Evolutionary conservation across 2,329 filamentous ascomycete species (phyloP), one percentile per base, ranked within the genome.

Genomic region (Lasiodiplodia gonubiensis): DNA sequence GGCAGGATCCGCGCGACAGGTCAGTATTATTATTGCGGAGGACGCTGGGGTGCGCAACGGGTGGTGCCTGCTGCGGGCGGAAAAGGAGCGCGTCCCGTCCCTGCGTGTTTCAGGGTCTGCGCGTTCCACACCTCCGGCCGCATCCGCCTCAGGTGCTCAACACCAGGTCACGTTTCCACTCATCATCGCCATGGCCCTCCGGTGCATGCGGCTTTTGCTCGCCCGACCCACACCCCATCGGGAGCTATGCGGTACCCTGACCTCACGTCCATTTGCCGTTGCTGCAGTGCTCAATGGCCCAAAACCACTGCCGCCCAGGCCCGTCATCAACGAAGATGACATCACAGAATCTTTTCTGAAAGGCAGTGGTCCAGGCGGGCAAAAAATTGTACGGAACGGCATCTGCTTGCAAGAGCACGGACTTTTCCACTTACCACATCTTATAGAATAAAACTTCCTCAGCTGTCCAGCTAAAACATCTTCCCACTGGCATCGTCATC

Each of bases 401-500:
- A 35, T 18, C 27, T 23, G 7, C 49, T 27, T 39, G 5, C 23
- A 12, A 10, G 12, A 12, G 2, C 30, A 33, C 30, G 7, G 7
- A 8, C 30, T 33, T 21, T n/a, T 11, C 21, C 30, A 37, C 48
- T 66, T 10, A 68, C 70, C 49, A 11, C 12, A 18, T 14, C 23
- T 10, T 23, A 53, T 83, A 90, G 66, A 99, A 99, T 81, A 99
- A 99, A 88, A 99, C 95, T 30, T 93, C 90, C 71, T 97, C 92
- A 0, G 94, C 94, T 46, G 94, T 97, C 2, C 95, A 99, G 78
- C 85, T 99, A 42, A 95, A 90, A 72, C 95, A 99, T 79, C 81
- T 91, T 18, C 93, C 94, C 6, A 97, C 94, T 0, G 94, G 94
- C 69, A 88, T 97, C 64, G 94, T 98, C 16, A 88, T 99, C 70